Base-by-base conservation (phyloP, 345 rosid species). In the Limnanthes douglasii region DNA sequence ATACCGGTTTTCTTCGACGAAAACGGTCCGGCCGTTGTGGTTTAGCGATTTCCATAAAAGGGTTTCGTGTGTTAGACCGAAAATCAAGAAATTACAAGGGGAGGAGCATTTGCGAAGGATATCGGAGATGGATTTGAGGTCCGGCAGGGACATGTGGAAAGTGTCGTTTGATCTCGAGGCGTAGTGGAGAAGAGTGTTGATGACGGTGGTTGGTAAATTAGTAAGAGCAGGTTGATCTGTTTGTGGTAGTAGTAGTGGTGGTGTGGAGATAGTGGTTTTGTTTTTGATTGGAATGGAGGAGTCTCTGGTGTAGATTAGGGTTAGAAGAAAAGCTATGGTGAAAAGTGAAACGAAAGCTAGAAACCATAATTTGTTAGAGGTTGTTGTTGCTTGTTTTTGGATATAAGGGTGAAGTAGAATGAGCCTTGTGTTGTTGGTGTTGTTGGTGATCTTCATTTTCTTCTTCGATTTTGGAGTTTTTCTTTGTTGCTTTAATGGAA, bases 21-120 rank as follows among this genome's bases (percentile, higher is more conserved):
- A 84, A 6, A 90, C 76, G 0, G 98, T 84, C 3, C 86, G 71
- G 3, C 98, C 98, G 17, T 84, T 68, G 65, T 76, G 79, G 49
- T 90, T 90, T 6, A 90, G 63, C 0, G 98, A 59, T 34, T 80
- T 80, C 98, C 98, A 84, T 48, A 90, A 78, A 41, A 80, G 92
- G 42, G 98, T 83, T 48, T 90, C 98, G 44, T 64, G 92, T 0
- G 98, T 83, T 10, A 90, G 65, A 2, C 98, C 98, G 31, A 90
- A 90, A 2, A 90, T 79, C 0, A 90, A 77, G 45, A 90, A 56
- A 38, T 90, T 90, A 43, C 95, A 90, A 0, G 98, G 98, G 12
- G 78, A 55, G 5, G 94, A 48, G 53, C 95, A 80, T 25, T 77
- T 83, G 10, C 85, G 70, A 11, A 84, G 73, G 4, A 61, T 75